Evolutionary conservation across 306 rosid species (phyloP).

Genomic region (Trichosanthes truncata): DNA sequence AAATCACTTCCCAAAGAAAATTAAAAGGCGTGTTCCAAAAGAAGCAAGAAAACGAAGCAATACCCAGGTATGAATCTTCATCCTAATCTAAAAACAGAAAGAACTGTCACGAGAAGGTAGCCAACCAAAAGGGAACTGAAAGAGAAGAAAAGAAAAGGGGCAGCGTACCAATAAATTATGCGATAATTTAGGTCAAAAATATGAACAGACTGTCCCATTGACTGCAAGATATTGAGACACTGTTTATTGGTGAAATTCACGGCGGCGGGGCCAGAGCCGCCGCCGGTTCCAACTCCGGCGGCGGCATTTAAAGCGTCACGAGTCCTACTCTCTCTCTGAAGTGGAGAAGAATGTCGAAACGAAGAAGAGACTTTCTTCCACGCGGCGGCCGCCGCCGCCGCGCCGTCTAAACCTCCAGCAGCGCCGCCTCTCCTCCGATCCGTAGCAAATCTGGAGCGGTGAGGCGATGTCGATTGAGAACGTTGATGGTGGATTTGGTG

Average conservation of each 20-base stretch:
- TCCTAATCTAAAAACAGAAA: not conserved
- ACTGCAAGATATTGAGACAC: conserved; percentile 82
- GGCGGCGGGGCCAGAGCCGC: conserved; percentile 40
- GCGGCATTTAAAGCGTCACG: conserved; percentile 25
- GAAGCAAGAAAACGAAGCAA: not conserved
- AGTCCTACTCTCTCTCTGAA: conserved; percentile 74
- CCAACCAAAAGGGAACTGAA: not conserved
- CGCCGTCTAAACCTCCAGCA: conserved; percentile 18
- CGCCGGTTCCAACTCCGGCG: conserved; percentile 15
- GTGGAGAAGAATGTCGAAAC: conserved; percentile 74
- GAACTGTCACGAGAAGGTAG: not conserved
- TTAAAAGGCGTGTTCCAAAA: not conserved
- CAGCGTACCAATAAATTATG: conserved; percentile 61
- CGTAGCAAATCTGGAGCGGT: conserved; percentile 53
- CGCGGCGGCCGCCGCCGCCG: conserved; percentile 20
- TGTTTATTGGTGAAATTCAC: conserved; percentile 64
- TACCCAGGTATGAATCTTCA: not conserved
- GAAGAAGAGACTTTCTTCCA: conserved; percentile 57
- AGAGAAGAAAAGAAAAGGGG: not conserved
- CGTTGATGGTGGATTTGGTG: conserved; percentile 39
- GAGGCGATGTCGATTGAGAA: conserved; percentile 90
- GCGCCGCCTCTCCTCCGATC: conserved; percentile 25
- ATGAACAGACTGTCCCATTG: conserved; percentile 89
- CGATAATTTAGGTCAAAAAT: conserved; percentile 62
- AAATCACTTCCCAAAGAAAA: conserved; percentile 10